phyloP scores from a whole-genome alignment of 148 eudicot genomes.

The Suaeda aralocaspica region DNA sequence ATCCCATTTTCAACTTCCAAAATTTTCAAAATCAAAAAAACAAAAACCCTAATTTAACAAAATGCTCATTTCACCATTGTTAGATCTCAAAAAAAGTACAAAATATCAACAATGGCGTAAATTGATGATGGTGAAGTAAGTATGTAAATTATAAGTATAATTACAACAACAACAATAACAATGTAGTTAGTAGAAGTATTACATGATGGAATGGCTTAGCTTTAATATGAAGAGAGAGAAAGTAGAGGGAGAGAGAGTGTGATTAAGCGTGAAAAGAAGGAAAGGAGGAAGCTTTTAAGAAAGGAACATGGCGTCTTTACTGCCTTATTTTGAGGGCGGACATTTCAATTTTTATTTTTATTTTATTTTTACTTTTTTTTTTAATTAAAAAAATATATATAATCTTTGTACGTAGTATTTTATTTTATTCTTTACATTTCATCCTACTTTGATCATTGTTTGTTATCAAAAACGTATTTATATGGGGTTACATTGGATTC shows the following conservation, averaged over 20 bases:
- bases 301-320: conserved; percentile 37
- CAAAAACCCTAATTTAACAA: conserved; percentile 25
- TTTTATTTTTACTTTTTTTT: no score
- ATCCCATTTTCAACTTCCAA: conserved; percentile 64
- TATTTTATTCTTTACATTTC: no score
- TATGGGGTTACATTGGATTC: no score
- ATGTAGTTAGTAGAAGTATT: not conserved
- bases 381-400: no score
- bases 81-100: not conserved
- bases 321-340: conserved; percentile 33
- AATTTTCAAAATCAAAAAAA: not conserved
- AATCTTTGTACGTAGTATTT: no score
- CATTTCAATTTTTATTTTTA: conserved; percentile 9
- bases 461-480: no score
- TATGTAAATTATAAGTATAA: no score
- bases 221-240: not conserved
- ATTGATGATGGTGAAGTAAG: not conserved
- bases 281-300: conserved; percentile 34
- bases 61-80: not conserved
- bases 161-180: not conserved
- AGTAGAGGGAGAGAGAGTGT: not conserved
- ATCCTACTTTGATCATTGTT: no score
- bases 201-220: no score
- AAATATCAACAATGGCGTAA: not conserved
- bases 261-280: conserved; percentile 29